Percentiles rank a stretch among this genome's conserved stretches.
phyloP scores from a whole-genome alignment of 202 grass and related monocot species.

The Zoysia matrella region DNA sequence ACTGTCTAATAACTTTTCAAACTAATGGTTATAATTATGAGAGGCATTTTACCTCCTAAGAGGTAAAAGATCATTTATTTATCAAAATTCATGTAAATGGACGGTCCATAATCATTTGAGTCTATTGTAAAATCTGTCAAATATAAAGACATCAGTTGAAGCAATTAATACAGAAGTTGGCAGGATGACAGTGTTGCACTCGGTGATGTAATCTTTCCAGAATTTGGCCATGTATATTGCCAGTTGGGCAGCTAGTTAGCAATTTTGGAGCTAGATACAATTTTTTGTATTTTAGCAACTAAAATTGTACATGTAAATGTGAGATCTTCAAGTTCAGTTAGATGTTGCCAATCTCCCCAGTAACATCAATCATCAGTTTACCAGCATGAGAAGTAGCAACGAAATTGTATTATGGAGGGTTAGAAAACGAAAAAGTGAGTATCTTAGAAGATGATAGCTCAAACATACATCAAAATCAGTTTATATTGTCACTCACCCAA shows the following conservation, averaged over 20 bases:
- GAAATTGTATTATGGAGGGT: background rate
- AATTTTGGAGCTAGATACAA: no score
- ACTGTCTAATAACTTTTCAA: no score
- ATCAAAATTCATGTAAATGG: no score
- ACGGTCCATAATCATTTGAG: no score
- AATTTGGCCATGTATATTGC: background rate
- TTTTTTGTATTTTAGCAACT: background rate
- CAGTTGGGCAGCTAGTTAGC: background rate
- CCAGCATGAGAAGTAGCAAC: background rate
- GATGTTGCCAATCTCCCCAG: background rate
- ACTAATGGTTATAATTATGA: no score
- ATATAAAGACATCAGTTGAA: background rate
- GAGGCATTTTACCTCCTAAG: no score
- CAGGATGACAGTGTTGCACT: background rate
- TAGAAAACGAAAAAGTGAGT: no score
- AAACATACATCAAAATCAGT: background rate
- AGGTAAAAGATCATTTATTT: no score
- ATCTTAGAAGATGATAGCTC: no score
- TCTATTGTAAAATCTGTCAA: no score
- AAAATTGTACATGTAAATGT: background rate
- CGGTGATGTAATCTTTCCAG: background rate
- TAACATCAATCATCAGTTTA: no score
- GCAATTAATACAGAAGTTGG: no score
- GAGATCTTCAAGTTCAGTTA: background rate
- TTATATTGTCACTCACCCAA: slow-evolving; percentile 56